Base-by-base conservation (phyloP, 768 basidiomycete species). In the Dioszegia crocea region DNA sequence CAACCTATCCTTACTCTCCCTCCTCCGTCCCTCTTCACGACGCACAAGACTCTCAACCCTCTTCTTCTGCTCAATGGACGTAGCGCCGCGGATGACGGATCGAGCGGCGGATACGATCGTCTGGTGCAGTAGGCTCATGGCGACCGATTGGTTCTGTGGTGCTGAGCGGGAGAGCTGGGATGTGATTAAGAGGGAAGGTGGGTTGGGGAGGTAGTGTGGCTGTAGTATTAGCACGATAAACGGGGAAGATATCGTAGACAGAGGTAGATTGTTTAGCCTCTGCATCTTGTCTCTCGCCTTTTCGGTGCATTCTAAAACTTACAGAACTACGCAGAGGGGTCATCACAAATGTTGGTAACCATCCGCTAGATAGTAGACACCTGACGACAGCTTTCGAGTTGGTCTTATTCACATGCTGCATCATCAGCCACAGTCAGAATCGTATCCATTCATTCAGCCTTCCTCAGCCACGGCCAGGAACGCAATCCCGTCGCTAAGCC, bases 371-470 rank as follows among this genome's bases (percentile, higher is more conserved):
- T 1, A 70, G 36, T 49, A 55, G 39, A 23, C 59, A 64, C 16
- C 72, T 49, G 11, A 77, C 21, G 6, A 65, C 64, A 14, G 74
- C 74, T 57, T 77, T 77, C 16, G 76, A 74, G 56, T 67, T 69
- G n/a, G 74, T 72, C 56, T 72, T 77, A 47, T 77, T 77, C 23
- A 77, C 76, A 60, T 77, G 74, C 76, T 77, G 39, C 24, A 40
- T 4, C 12, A 24, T 36, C 29, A 57, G 56, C 21, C 17, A n/a
- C n/a, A n/a, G n/a, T n/a, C n/a, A n/a, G n/a, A n/a, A n/a, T n/a
- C n/a, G n/a, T n/a, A n/a, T n/a, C n/a, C n/a, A n/a, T n/a, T n/a
- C n/a, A n/a, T n/a, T n/a, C n/a, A n/a, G n/a, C n/a, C n/a, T n/a
- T n/a, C n/a, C n/a, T n/a, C n/a, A n/a, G n/a, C n/a, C n/a, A n/a